These are phyloP conservation scores for Puccinia polysora DNA, from an alignment of 1,284 basidiomycete species.

Conservation along the genomic window DNA sequence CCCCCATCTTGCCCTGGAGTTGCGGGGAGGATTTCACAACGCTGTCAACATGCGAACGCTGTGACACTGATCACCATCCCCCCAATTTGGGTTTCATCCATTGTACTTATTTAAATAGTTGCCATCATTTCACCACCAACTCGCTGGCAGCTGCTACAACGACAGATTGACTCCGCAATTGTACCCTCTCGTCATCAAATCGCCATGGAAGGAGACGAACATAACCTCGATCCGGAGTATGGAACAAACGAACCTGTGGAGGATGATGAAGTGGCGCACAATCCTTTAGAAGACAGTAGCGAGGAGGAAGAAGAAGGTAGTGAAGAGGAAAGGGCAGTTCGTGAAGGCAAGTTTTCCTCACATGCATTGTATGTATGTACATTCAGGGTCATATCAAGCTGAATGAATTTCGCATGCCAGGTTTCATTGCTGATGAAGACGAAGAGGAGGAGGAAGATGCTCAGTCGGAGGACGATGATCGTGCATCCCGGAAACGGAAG, in stretches of 20 bases:
- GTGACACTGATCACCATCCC: no score
- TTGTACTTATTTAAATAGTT: no score
- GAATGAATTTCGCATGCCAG: not conserved
- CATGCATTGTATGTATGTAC: not conserved
- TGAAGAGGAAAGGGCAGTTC: conserved; percentile 42
- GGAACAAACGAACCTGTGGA: conserved; percentile 12
- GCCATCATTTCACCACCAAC: no score
- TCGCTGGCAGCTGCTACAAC: no score
- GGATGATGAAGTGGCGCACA: conserved; percentile 26
- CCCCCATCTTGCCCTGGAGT: no score
- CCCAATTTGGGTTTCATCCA: no score
- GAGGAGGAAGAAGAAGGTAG: conserved; percentile 44
- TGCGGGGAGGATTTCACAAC: no score
- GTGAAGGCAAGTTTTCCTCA: conserved; percentile 28
- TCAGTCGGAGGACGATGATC: conserved; percentile 25
- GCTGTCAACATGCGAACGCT: no score
- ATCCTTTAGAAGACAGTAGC: conserved; percentile 39
- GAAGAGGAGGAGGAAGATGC: conserved; percentile 42
- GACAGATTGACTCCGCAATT: no score
- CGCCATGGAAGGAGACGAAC: no score
- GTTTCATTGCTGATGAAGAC: conserved; percentile 43
- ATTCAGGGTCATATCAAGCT: not conserved
- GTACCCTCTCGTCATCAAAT: no score
- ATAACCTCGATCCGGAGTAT: not conserved
- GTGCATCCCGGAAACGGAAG: conserved; percentile 27